A percentile compares a stretch with the other conserved stretches of the same genome.
These are phyloP conservation scores for Solanum hybrid DNA, from an alignment of 305 asterid species.

Conservation along the genomic window DNA sequence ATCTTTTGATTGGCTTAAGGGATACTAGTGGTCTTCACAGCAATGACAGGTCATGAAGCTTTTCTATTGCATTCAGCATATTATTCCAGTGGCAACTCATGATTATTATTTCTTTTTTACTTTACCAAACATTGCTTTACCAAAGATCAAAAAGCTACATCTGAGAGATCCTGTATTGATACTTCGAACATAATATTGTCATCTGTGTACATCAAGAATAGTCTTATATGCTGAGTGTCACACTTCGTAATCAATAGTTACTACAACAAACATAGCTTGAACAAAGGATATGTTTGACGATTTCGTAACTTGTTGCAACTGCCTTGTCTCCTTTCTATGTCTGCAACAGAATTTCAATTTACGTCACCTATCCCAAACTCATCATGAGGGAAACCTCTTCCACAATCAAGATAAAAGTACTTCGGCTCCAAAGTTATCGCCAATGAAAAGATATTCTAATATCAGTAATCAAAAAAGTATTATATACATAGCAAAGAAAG, in stretches of 20 bases:
- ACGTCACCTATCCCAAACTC: background rate
- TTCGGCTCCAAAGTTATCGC: background rate
- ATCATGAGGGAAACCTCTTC: background rate
- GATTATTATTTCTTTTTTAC: background rate
- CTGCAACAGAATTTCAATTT: background rate
- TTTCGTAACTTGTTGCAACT: background rate
- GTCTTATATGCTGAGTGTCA: background rate
- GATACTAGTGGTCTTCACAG: background rate
- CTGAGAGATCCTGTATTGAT: background rate
- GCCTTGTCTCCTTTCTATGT: background rate
- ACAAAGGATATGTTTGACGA: background rate
- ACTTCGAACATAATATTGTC: background rate
- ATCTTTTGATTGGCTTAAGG: background rate
- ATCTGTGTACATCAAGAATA: background rate
- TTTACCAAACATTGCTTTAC: background rate
- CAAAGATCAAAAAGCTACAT: background rate
- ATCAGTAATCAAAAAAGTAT: background rate
- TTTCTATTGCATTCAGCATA: background rate
- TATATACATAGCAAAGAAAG: slow-evolving; percentile 4
- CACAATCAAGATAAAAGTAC: background rate
- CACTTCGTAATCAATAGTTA: background rate
- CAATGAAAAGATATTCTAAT: background rate
- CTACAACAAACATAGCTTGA: background rate
- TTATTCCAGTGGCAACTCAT: background rate
- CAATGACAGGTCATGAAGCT: background rate